Evolutionary conservation across 1,284 basidiomycete genomes (phyloP).

Genomic region (Wallemia hederae): DNA sequence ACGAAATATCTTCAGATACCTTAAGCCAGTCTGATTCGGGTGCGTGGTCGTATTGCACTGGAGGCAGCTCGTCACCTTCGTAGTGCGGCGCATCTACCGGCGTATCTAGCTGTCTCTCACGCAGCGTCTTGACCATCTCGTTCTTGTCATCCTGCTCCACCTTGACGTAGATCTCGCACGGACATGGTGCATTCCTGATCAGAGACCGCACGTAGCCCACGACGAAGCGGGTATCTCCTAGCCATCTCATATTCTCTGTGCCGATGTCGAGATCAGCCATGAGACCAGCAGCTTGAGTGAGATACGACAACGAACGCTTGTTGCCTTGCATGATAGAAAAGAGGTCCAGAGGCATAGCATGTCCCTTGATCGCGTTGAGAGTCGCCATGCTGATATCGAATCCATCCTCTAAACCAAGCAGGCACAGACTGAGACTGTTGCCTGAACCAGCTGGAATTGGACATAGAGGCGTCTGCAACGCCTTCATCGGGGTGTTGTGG

Average conservation of each 20-base stretch:
- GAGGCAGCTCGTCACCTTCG: conserved; percentile 16
- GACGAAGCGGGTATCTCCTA: conserved; percentile 34
- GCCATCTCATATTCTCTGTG: conserved; percentile 65
- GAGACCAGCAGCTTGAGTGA: conserved; percentile 60
- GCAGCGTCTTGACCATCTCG: conserved; percentile 28
- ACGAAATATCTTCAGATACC: conserved; percentile 13
- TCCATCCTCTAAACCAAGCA: conserved; percentile 25
- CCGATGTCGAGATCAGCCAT: conserved; percentile 74
- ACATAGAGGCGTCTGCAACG: conserved; percentile 44
- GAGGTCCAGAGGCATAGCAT: conserved; percentile 44
- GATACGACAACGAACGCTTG: conserved; percentile 49
- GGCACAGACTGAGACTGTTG: conserved; percentile 16
- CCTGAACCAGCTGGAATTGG: conserved; percentile 56
- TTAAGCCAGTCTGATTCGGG: conserved; percentile 8
- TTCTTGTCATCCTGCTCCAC: conserved; percentile 38
- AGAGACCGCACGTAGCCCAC: conserved; percentile 19
- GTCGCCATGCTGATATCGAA: conserved; percentile 42
- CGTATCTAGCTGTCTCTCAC: conserved; percentile 8
- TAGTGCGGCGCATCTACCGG: conserved; percentile 7
- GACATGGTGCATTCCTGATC: conserved; percentile 32
- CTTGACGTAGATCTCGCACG: conserved; percentile 39
- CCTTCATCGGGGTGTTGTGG: conserved; percentile 34
- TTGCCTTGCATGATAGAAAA: conserved; percentile 44
- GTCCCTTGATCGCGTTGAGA: conserved; percentile 65
- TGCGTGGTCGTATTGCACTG: conserved; percentile 17